Base-by-base conservation (phyloP, 768 basidiomycete genomes). In the Xerocomellus chrysenteron region DNA sequence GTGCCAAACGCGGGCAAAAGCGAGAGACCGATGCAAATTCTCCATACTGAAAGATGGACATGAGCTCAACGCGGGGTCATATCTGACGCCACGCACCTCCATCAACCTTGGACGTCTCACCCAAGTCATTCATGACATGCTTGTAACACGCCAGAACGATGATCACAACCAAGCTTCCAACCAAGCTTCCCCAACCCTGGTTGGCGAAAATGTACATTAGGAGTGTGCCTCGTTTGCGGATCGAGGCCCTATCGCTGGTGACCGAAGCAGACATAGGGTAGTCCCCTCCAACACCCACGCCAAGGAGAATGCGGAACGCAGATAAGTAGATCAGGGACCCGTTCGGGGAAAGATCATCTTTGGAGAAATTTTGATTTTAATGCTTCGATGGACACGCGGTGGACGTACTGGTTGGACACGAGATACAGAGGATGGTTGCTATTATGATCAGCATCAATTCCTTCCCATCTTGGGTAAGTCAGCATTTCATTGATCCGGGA, bases 371-470 rank as follows among this genome's bases (percentile, higher is more conserved):
- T 64, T 12, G 21, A 59, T 21, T 59, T 39, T 9, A 14, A 30
- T 24, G 13, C 19, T 40, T 26, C 5, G 8, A 40, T 28, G 43
- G 33, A 54, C 19, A 50, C 5, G 12, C 4, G 39, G 44, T 6
- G 33, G 33, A 57, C 68, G 36, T 52, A 75, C 77, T 84, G 5
- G 88, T 88, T 0, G 89, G 89, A 14, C 79, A 82, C 2, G 84
- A 81, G 54, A 91, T 75, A 30, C 78, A 80, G 36, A 90, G 69
- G 65, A 91, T 88, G 2, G 90, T 91, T 0, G 86, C 88, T 49
- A 90, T 58, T 64, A 92, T 90, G 61, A 90, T 89, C 55, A 92
- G 73, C 81, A 90, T 87, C 50, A 92, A 79, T 64, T 91, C 89
- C 67, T 89, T 87, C 10, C 88, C 87, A 59, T 89, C 85, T 84